A percentile compares a stretch with the other conserved stretches of the same genome.
phyloP scores from a whole-genome alignment of 345 rosid genomes.

The Citrus australasica region DNA sequence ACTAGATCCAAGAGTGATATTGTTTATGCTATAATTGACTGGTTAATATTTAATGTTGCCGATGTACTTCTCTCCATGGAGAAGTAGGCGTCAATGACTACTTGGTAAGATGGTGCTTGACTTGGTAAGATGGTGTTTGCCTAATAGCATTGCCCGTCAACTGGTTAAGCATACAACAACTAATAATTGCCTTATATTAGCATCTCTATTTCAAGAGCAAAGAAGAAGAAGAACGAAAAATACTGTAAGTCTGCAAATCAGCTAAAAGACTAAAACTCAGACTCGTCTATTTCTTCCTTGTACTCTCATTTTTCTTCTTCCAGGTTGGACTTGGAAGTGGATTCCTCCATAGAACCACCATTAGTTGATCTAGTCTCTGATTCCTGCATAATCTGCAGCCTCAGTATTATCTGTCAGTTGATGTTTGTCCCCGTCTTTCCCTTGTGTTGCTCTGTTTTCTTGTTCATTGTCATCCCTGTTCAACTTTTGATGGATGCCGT shows the following conservation, averaged over 20 bases:
- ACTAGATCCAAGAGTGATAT: not conserved
- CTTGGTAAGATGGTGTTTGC: not conserved
- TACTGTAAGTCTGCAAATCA: not conserved
- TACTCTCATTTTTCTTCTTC: conserved; percentile 27
- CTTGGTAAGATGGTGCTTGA: not conserved
- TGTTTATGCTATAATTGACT: too few relatives aligned
- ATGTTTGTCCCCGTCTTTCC: not conserved
- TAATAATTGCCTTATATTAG: not conserved
- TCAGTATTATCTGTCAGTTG: conserved; percentile 8
- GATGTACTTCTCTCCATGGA: too few relatives aligned
- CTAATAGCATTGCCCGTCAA: not conserved
- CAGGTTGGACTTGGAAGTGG: conserved; percentile 1
- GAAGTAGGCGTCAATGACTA: not conserved
- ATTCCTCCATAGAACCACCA: conserved; percentile 12
- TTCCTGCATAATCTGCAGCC: conserved; percentile 12
- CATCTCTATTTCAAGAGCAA: not conserved
- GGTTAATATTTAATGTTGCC: too few relatives aligned
- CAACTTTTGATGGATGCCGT: not conserved
- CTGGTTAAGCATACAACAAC: not conserved
- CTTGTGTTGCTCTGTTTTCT: conserved; percentile 10
- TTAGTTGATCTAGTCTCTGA: conserved; percentile 3
- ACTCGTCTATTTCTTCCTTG: conserved; percentile 30
- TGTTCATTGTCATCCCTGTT: not conserved
- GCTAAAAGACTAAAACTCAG: conserved; percentile 41
- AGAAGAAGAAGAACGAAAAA: not conserved